Evolutionary conservation across 106 monocot species (phyloP).

Genomic region (Dioscorea alata): DNA sequence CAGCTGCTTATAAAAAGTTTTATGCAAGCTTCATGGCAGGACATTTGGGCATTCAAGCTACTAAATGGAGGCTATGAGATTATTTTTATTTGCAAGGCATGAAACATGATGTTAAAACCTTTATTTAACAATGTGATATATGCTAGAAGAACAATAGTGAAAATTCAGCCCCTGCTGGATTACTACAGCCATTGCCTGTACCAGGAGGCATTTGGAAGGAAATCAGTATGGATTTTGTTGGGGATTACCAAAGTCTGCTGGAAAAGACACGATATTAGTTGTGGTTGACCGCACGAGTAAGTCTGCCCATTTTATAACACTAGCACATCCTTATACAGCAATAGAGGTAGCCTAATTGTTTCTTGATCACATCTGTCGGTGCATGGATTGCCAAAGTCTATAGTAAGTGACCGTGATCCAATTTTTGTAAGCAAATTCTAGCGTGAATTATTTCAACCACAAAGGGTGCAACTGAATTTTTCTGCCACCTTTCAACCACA

Average conservation of each 20-base stretch:
- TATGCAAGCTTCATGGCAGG: neutral
- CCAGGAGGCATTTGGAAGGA: constrained; percentile 5
- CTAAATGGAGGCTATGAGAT: neutral
- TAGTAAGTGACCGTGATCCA: no score
- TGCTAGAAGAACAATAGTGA: neutral
- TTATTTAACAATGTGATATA: neutral
- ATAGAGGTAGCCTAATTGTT: no score
- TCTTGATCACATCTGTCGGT: no score
- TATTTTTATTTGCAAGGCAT: neutral
- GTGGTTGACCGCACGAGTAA: constrained; percentile 6
- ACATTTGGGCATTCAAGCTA: neutral
- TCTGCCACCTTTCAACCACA: no score
- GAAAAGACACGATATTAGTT: neutral
- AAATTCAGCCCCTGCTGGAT: neutral
- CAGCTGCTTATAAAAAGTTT: neutral
- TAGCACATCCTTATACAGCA: no score
- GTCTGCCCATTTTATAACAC: neutral
- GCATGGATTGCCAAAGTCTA: no score
- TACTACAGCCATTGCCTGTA: no score
- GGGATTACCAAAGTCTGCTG: neutral
- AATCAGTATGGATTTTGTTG: constrained; percentile 11
- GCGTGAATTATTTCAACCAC: no score
- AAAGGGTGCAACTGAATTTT: no score
- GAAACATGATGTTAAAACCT: neutral
- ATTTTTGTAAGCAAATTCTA: no score